A percentile compares a stretch with the other conserved stretches of the same genome.
These are phyloP conservation scores for Bremia lactucae DNA, from an alignment of 352 stramenopile genomes.

Conservation along the genomic window DNA sequence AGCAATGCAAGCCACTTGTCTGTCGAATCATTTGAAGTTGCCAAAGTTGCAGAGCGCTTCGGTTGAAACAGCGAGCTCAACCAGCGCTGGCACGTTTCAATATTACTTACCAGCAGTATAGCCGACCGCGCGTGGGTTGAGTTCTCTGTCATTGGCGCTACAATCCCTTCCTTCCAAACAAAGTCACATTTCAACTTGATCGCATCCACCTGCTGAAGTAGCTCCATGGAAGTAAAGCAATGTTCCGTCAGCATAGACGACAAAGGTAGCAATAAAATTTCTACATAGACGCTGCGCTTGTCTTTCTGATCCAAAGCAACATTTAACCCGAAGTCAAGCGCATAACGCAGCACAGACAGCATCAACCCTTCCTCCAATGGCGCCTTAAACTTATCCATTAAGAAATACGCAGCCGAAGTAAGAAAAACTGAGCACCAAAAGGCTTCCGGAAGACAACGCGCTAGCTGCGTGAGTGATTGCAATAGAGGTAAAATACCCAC, in stretches of 20 bases:
- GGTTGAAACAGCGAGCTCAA: conserved; percentile 28
- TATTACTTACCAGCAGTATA: conserved; percentile 21
- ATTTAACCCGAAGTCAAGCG: conserved; percentile 17
- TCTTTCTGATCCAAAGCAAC: background rate
- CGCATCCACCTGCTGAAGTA: conserved; percentile 32
- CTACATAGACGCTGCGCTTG: conserved; percentile 34
- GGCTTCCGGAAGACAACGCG: conserved; percentile 9
- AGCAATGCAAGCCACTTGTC: conserved; percentile 28
- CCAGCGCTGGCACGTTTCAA: conserved; percentile 19
- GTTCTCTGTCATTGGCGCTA: conserved; percentile 9
- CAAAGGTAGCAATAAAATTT: conserved; percentile 47
- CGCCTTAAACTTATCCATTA: conserved; percentile 18
- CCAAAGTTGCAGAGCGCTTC: background rate
- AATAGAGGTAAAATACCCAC: conserved; percentile 32
- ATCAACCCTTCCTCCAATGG: conserved; percentile 34
- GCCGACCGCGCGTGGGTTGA: conserved; percentile 22
- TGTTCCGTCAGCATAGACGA: conserved; percentile 33
- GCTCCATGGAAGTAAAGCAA: conserved; percentile 10
- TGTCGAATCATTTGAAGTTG: background rate
- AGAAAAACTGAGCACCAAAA: conserved; percentile 33
- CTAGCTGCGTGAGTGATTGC: conserved; percentile 31
- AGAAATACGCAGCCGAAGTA: conserved; percentile 25
- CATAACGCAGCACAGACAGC: conserved; percentile 20
- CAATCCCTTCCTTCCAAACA: background rate
- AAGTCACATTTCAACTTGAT: conserved; percentile 19